Conservation (phyloP, 2,329 filamentous ascomycete genomes). For the Trichoderma sp. region DNA sequence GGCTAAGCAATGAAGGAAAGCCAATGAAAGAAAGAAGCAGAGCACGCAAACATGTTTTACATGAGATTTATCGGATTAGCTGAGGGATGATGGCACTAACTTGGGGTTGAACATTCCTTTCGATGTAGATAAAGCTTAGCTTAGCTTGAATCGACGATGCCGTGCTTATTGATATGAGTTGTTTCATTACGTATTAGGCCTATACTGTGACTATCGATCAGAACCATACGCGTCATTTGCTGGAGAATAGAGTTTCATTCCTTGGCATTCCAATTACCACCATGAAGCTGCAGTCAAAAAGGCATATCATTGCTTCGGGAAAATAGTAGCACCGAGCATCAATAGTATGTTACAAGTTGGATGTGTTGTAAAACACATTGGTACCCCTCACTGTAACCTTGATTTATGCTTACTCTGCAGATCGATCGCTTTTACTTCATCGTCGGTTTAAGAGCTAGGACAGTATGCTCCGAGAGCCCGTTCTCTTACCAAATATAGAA, state of each 20-base stretch:
- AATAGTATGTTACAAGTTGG: not conserved
- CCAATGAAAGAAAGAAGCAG: not conserved
- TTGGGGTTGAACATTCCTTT: not conserved
- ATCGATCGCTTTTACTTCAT: not conserved
- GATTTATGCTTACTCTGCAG: not conserved
- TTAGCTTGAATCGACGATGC: not conserved
- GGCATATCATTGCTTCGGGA: not conserved
- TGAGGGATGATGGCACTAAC: not conserved
- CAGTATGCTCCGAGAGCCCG: not conserved
- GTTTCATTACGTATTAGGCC: not conserved
- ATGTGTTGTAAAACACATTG: not conserved
- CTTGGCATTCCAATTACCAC: not conserved
- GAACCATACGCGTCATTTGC: not conserved
- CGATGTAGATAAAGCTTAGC: not conserved
- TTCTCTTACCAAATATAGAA: not conserved
- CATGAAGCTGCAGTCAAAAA: not conserved
- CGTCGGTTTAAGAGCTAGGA: not conserved
- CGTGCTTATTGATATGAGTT: not conserved
- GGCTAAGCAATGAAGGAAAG: not conserved
- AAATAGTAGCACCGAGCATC: not conserved
- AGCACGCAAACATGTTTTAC: not conserved
- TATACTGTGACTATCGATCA: not conserved
- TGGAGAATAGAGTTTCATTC: not conserved
- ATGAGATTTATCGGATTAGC: not conserved
- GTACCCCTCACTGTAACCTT: not conserved